Base-by-base conservation (phyloP, 352 stramenopile genomes). In the Phytophthora podocarpi region DNA sequence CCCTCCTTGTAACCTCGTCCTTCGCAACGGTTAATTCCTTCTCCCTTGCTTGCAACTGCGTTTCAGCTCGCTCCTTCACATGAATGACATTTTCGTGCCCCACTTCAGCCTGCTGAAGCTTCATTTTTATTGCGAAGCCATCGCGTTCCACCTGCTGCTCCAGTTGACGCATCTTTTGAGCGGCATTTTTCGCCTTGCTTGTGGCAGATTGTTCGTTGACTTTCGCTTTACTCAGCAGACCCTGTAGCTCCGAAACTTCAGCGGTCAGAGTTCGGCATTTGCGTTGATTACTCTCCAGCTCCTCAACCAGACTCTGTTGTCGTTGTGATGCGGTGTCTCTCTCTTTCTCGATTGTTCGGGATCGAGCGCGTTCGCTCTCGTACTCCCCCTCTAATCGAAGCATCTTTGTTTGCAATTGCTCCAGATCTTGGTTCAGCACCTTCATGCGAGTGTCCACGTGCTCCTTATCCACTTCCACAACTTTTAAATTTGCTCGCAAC, bases 61-160 rank as follows among this genome's bases (percentile, higher is more conserved):
- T 35, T 18, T 77, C 69, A 20, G 47, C 50, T 18, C 70, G 51
- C n/a, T 75, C 70, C 51, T 69, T 78, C 13, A 23, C 48, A 18
- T 57, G 53, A 12, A 66, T 27, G 11, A 74, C 21, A 41, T 31
- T 62, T 26, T 71, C 61, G 12, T 48, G 48, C 21, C 72, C 62
- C 18, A 64, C 52, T 55, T 74, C 66, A 24, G 31, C 32, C 35
- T 79, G 69, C 39, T 82, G 76, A n/a, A 80, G 48, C 43, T 76
- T 80, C 20, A 77, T 43, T 42, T 78, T 77, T 37, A 48, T 37
- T 10, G 53, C 39, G 9, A 76, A 69, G 5, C 70, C 67, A 21
- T 78, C 57, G 6, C 65, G 67, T 31, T 84, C 75, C 27, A 74
- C 70, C 15, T 85, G 78, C 11, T 69, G 51, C 31, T 64, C 56